A percentile compares a stretch with the other conserved stretches of the same genome.
These are phyloP conservation scores for Metschnikowia sp. DNA, from an alignment of 805 yeast genomes.

Conservation along the genomic window DNA sequence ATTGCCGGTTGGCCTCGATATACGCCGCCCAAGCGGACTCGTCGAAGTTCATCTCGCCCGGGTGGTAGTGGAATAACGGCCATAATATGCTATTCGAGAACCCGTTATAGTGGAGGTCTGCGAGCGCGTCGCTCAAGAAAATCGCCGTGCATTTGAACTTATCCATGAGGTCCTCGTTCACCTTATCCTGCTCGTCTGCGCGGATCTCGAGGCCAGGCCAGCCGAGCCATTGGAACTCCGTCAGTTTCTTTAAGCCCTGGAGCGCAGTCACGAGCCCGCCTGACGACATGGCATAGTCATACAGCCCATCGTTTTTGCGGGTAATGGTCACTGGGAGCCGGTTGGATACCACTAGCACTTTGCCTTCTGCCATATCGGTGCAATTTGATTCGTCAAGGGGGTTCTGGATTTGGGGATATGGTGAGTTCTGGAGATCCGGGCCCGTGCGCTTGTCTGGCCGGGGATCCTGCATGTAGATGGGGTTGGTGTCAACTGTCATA, in stretches of 20 bases:
- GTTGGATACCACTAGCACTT: slow-evolving; percentile 89
- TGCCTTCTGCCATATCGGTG: slow-evolving; percentile 39
- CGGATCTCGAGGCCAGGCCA: slow-evolving; percentile 93
- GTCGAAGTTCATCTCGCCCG: slow-evolving; percentile 98
- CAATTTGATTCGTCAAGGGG: background rate
- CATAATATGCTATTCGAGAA: slow-evolving; percentile 91
- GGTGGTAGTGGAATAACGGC: slow-evolving; percentile 98
- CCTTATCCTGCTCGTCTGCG: slow-evolving; percentile 63
- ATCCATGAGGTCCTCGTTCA: slow-evolving; percentile 64
- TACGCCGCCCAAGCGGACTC: slow-evolving; percentile 98
- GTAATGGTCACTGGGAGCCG: slow-evolving; percentile 92
- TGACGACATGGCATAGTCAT: slow-evolving; percentile 87
- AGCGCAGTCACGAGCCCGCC: slow-evolving; percentile 97
- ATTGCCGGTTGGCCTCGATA: slow-evolving; percentile 82
- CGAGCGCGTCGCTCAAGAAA: slow-evolving; percentile 80
- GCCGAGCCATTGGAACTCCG: slow-evolving; percentile 94
- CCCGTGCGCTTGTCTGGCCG: too few relatives aligned
- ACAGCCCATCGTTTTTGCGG: slow-evolving; percentile 57
- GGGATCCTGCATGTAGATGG: background rate
- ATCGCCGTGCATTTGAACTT: slow-evolving; percentile 90
- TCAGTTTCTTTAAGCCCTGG: slow-evolving; percentile 80
- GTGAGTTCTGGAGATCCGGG: too few relatives aligned
- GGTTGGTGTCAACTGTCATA: too few relatives aligned
- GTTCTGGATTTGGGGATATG: too few relatives aligned
- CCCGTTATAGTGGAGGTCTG: slow-evolving; percentile 95